Conservation (phyloP, 139 green algal genomes). For the Zygnema cylindricum region DNA sequence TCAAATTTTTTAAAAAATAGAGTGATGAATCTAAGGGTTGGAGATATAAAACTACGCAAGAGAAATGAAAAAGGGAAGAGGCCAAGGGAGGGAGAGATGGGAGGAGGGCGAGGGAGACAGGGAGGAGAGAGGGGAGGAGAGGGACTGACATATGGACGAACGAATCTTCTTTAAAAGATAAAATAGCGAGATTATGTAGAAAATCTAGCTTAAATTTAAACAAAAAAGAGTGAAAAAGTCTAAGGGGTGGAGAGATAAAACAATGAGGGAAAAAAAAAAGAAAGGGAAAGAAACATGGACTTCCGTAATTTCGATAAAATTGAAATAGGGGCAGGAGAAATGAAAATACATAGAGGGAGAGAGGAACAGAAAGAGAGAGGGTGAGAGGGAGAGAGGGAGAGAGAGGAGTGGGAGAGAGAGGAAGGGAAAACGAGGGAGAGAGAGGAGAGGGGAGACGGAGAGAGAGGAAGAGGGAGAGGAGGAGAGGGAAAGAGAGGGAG, state of each 20-base stretch:
- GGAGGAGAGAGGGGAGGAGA: too few relatives aligned
- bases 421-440: not conserved
- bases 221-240: too few relatives aligned
- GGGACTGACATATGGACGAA: too few relatives aligned
- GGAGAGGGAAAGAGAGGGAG: not conserved
- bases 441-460: not conserved
- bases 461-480: not conserved
- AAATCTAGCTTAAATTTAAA: too few relatives aligned
- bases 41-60: too few relatives aligned
- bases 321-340: not conserved
- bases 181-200: too few relatives aligned
- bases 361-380: not conserved
- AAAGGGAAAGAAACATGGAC: not conserved
- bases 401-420: not conserved
- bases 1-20: too few relatives aligned
- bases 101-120: too few relatives aligned
- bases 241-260: slow-evolving; percentile 1
- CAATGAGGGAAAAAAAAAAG: not conserved
- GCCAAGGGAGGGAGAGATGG: too few relatives aligned
- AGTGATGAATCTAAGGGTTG: too few relatives aligned
- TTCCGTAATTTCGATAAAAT: not conserved
- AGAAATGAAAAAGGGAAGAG: too few relatives aligned
- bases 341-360: not conserved
- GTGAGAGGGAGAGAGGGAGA: not conserved
- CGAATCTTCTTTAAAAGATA: too few relatives aligned